Base-by-base conservation (phyloP, 768 basidiomycete species). In the Xerocomellus chrysenteron region DNA sequence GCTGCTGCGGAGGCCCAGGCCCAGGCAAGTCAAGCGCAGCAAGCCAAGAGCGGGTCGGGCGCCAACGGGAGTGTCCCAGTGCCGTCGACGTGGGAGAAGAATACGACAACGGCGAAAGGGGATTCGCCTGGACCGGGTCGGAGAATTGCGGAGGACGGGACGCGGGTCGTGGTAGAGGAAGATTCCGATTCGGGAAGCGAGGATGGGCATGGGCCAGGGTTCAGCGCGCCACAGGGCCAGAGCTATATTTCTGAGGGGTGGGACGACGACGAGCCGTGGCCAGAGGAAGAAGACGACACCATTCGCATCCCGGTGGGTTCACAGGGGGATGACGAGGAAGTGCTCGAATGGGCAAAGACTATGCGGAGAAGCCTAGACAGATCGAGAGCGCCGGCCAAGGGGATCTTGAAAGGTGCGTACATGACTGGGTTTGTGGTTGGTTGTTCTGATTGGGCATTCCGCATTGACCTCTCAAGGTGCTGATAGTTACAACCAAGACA, bases 241-340 rank as follows among this genome's bases (percentile, higher is more conserved):
- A 72, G 65, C 55, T 79, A 75, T 63, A 79, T 82, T 43, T 77
- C 78, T 4, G 87, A 87, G 42, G 85, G 85, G 19, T 89, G 87
- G 80, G 88, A 90, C 47, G 88, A 89, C 48, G 86, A 89, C 59
- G 91, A 92, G 46, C 86, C 88, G 39, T 89, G 87, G 86, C 85
- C 85, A 50, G 80, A 82, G 40, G 81, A 84, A 45, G 82, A 79
- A 51, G 87, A 88, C 68, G 89, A 89, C 55, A 92, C 90, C 4
- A 90, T 92, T 50, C 80, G 90, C 17, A 57, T 71, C 16, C 12
- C 49, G 7, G 59, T 64, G 6, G 63, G 47, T 2, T 2, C 58
- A 7, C 60, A 41, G 32, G 36, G 2, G 8, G 81, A 84, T 32
- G 83, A 81, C 14, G 78, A 77, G 26, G 83, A 84, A 36, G 80